These are phyloP conservation scores for Myxozyma mucilagina DNA, from an alignment of 805 yeast genomes.

Conservation along the genomic window DNA sequence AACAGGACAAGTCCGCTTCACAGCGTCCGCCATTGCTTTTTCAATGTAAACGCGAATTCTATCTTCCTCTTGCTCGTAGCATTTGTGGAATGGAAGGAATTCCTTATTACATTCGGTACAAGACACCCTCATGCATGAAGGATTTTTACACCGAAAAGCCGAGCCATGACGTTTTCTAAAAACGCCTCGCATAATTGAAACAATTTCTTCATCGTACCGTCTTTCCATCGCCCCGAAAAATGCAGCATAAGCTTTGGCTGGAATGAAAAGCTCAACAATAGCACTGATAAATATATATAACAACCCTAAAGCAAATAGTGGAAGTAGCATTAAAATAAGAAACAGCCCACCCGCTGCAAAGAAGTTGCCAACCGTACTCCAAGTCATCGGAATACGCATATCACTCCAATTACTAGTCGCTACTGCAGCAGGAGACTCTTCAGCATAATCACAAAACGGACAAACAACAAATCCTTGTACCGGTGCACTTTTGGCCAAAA, in stretches of 20 bases:
- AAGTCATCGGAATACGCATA: slow-evolving; percentile 1
- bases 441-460: slow-evolving; percentile 29
- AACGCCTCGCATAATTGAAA: slow-evolving; percentile 17
- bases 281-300: background rate
- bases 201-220: slow-evolving; percentile 6
- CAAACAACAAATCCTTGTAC: slow-evolving; percentile 19
- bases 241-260: background rate
- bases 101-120: slow-evolving; percentile 30
- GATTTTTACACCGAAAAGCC: slow-evolving; percentile 25
- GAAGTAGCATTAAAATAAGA: background rate
- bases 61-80: slow-evolving; percentile 30
- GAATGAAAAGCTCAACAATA: background rate
- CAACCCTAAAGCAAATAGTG: background rate
- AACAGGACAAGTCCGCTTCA: slow-evolving; percentile 32
- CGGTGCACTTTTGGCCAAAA: slow-evolving; percentile 9
- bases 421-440: slow-evolving; percentile 24
- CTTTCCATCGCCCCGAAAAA: slow-evolving; percentile 9
- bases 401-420: background rate
- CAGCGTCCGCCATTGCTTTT: slow-evolving; percentile 31
- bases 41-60: slow-evolving; percentile 27
- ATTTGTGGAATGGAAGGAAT: slow-evolving; percentile 29
- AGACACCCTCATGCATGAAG: slow-evolving; percentile 21
- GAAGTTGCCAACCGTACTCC: slow-evolving; percentile 1
- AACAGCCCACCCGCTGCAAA: slow-evolving; percentile 1
- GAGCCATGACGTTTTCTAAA: slow-evolving; percentile 26